These are phyloP conservation scores for Yarrowia osloensis DNA, from an alignment of 805 yeast genomes.

Conservation along the genomic window DNA sequence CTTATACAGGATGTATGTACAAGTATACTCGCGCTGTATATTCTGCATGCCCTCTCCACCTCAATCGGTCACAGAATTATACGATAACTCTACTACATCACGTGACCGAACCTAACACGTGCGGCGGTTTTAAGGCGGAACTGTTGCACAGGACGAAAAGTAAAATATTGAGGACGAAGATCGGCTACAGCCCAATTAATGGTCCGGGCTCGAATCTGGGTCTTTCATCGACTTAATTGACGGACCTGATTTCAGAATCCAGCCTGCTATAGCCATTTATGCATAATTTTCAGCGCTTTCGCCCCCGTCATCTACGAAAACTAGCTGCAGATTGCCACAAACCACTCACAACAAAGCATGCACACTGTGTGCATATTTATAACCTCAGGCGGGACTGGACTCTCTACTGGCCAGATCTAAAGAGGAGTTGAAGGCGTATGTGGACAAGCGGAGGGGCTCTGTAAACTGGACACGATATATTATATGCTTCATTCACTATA, in stretches of 20 bases:
- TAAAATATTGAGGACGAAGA: not conserved
- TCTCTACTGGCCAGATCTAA: not conserved
- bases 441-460: not conserved
- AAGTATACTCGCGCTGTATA: too few species aligned
- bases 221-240: not conserved
- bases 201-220: too few species aligned
- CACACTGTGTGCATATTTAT: not conserved
- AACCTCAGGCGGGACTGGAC: constrained; percentile 18
- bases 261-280: not conserved
- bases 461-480: not conserved
- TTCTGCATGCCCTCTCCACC: too few species aligned
- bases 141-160: not conserved
- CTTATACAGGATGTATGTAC: too few species aligned
- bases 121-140: constrained; percentile 16
- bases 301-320: not conserved
- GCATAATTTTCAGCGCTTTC: not conserved
- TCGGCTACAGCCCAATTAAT: not conserved
- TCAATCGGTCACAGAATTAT: too few species aligned
- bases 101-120: constrained; percentile 22
- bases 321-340: constrained; percentile 15
- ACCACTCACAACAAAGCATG: constrained; percentile 22
- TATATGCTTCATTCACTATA: not conserved
- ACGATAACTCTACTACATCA: not conserved
- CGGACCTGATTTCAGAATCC: too few species aligned
- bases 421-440: not conserved